Base-by-base conservation (phyloP, 2,329 filamentous ascomycete genomes). In the Blumeria hordei region DNA sequence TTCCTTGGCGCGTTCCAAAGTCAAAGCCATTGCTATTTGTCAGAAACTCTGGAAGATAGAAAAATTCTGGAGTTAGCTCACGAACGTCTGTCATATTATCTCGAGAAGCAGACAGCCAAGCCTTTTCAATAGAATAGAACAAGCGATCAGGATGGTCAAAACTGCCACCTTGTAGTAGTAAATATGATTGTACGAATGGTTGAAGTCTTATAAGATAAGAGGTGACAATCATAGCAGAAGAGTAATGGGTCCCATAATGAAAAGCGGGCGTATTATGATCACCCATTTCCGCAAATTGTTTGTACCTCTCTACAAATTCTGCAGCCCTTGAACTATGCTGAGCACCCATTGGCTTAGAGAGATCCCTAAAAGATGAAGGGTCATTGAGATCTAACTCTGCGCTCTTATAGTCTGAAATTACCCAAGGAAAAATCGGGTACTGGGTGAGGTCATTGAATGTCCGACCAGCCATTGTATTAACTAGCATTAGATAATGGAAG, bases 391-490 rank as follows among this genome's bases (percentile, higher is more conserved):
- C 87, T 10, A 98, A 72, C 65, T 95, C 88, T 16, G 94, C 83
- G 62, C 90, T 96, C 0, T 84, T 90, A 65, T 98, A 98, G 64
- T 98, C 90, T 0, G 92, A 88, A 49, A 98, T 71, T 3, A 98
- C 82, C 92, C 92, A 98, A 0, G 92, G 92, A 60, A 98, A 98
- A 16, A 98, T 88, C 0, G 92, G 92, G 63, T 98, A 98, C 63
- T 98, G 93, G 0, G 92, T 98, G 16, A 98, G 72, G 64, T 98
- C 92, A 64, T 98, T 98, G 71, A 98, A 98, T 0, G 92, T 96
- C 54, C 92, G 76, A 2, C 92, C 92, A 33, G 93, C 93, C 76
- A 98, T 86, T 0, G 92, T 96, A 64, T 98, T 98, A 64, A 98
- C 81, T 57, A 95, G 80, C 90, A 98, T 98, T 37, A 98, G 76